Percentiles rank a stretch among this genome's conserved stretches.
phyloP scores from a whole-genome alignment of 805 yeast species.

The Metschnikowia cerradonensis region DNA sequence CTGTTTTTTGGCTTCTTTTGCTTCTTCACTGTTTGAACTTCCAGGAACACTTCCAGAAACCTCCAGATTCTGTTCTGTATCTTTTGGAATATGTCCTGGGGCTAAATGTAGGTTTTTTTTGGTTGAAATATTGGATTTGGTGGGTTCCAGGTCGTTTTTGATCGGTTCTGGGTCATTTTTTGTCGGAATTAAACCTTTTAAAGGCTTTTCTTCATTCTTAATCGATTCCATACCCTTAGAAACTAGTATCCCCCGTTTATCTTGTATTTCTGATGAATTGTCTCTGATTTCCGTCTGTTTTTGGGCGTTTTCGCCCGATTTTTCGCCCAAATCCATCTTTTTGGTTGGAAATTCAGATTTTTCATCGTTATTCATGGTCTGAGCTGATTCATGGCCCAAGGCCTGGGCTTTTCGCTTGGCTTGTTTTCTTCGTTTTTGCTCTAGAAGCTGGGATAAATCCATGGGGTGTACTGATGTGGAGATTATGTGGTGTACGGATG shows the following conservation, averaged over 20 bases:
- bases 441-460: slow-evolving; percentile 15
- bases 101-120: no score
- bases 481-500: neutral
- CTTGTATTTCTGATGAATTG: neutral
- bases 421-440: slow-evolving; percentile 11
- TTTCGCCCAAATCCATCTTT: neutral
- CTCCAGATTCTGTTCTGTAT: no score
- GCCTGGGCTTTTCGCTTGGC: neutral
- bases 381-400: no score
- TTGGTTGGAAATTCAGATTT: neutral
- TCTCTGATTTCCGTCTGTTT: neutral
- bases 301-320: neutral
- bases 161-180: no score
- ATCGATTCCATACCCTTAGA: no score
- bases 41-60: no score
- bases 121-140: no score
- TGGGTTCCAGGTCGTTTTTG: no score
- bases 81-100: no score
- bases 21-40: neutral
- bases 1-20: neutral
- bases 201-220: no score
- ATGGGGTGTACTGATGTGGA: slow-evolving; percentile 2
- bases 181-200: no score
- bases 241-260: neutral
- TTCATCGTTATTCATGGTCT: no score